Conservation (phyloP, 1,284 basidiomycete species). For the Clitocybe nebularis region DNA sequence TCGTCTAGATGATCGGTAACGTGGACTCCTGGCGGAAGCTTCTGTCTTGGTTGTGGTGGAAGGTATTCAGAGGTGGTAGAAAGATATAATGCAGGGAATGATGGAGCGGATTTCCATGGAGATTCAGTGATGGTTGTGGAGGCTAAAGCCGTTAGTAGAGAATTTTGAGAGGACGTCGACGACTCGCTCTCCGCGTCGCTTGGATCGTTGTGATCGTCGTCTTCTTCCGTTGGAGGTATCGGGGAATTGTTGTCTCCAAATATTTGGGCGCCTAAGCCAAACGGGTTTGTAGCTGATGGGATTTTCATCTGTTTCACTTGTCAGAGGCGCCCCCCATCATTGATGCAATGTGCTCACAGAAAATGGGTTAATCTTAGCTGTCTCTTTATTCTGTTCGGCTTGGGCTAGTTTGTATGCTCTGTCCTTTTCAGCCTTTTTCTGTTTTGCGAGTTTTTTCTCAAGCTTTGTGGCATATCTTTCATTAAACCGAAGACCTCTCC, state of each 20-base stretch:
- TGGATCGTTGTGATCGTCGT: constrained; percentile 29
- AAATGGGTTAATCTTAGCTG: constrained; percentile 60
- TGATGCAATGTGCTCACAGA: constrained; percentile 40
- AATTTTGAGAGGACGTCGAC: constrained; percentile 36
- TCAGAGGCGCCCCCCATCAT: constrained; percentile 6
- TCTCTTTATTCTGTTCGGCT: constrained; percentile 30
- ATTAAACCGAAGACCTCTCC: constrained; percentile 70
- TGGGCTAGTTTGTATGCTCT: constrained; percentile 26
- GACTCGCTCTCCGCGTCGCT: constrained; percentile 31
- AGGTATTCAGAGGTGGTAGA: constrained; percentile 71
- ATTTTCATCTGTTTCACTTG: constrained; percentile 20
- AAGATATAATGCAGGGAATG: constrained; percentile 66
- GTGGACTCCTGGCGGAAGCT: constrained; percentile 35
- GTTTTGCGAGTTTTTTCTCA: constrained; percentile 37
- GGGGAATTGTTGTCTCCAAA: constrained; percentile 41
- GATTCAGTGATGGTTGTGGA: constrained; percentile 53
- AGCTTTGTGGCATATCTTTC: constrained; percentile 69
- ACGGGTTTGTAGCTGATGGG: constrained; percentile 29
- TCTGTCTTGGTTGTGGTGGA: constrained; percentile 49
- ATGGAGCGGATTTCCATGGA: constrained; percentile 57
- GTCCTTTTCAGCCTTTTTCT: constrained; percentile 35
- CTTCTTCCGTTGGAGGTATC: constrained; percentile 24
- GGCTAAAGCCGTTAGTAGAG: constrained; percentile 58
- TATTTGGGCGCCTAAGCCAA: constrained; percentile 59
- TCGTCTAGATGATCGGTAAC: constrained; percentile 36